Conservation (phyloP, 2,329 filamentous ascomycete species). For the Aspergillus japonicus region DNA sequence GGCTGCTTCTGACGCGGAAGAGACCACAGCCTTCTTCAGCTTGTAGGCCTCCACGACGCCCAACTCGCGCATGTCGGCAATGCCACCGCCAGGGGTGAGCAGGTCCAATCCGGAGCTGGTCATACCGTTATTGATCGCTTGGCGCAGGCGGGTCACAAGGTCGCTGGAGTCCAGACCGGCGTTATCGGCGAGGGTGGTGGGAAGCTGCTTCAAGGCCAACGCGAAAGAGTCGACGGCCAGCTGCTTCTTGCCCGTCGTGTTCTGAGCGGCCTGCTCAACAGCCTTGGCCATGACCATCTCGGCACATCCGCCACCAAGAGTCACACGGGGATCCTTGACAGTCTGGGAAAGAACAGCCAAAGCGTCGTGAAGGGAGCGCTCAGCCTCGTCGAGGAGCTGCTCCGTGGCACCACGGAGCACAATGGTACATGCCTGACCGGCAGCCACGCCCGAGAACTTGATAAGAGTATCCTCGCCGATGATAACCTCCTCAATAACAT, state of each 20-base stretch:
- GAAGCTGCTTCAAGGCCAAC: conserved; percentile 83
- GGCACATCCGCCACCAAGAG: conserved; percentile 89
- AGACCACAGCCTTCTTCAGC: conserved; percentile 96
- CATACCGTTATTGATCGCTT: conserved; percentile 92
- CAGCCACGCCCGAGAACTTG: conserved; percentile 93
- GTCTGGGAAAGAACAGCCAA: conserved; percentile 95
- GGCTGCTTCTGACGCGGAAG: conserved; percentile 90
- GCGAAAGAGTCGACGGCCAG: conserved; percentile 90
- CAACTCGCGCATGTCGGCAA: conserved; percentile 91
- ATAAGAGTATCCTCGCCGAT: conserved; percentile 97
- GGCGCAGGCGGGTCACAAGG: conserved; percentile 84
- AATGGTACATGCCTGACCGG: conserved; percentile 92
- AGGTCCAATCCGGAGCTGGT: conserved; percentile 89
- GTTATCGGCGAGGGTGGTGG: conserved; percentile 96
- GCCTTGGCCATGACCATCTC: conserved; percentile 99
- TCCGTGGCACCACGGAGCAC: conserved; percentile 95
- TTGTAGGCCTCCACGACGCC: conserved; percentile 98
- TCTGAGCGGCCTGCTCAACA: conserved; percentile 87
- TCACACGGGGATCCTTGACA: conserved; percentile 88
- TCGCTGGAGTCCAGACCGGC: conserved; percentile 95
- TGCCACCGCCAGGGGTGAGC: conserved; percentile 82
- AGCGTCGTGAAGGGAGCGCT: conserved; percentile 93
- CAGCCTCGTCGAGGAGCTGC: conserved; percentile 93
- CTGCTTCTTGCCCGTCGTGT: conserved; percentile 95
- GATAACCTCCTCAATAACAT: conserved; percentile 95